Evolutionary conservation across 176 grass and related monocot species (phyloP).

Genomic region (Microstegium vimineum): DNA sequence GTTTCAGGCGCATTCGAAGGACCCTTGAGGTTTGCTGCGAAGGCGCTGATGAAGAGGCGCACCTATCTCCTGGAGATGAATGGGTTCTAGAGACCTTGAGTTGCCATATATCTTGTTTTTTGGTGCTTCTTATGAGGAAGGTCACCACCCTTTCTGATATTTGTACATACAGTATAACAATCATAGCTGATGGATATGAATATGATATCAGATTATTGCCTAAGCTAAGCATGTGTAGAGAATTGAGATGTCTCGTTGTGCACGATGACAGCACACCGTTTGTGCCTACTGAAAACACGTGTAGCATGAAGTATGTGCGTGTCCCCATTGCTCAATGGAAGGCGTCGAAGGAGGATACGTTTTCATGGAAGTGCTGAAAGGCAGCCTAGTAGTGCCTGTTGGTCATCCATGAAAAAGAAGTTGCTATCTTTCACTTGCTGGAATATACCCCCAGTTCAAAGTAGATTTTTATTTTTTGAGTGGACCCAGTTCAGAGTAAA

Average conservation of each 20-base stretch:
- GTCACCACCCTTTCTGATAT: not conserved
- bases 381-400: not conserved
- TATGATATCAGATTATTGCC: not conserved
- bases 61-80: slow-evolving; percentile 96
- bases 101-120: not conserved
- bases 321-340: not conserved
- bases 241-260: not conserved
- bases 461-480: too few relatives aligned
- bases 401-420: too few relatives aligned
- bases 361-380: not conserved
- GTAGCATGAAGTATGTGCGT: not conserved
- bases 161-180: not conserved
- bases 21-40: slow-evolving; percentile 51
- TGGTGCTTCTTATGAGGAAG: not conserved
- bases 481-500: too few relatives aligned
- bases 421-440: too few relatives aligned
- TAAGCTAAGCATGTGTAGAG: not conserved
- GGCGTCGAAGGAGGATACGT: not conserved
- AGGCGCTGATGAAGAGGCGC: slow-evolving; percentile 68
- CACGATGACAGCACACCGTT: not conserved
- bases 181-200: not conserved
- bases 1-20: slow-evolving; percentile 68
- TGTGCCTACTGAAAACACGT: not conserved
- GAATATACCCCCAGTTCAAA: too few relatives aligned
- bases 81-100: slow-evolving; percentile 53